Base-by-base conservation (phyloP, 306 rosid species). In the barrel medic (Medicago truncatula) region DNA sequence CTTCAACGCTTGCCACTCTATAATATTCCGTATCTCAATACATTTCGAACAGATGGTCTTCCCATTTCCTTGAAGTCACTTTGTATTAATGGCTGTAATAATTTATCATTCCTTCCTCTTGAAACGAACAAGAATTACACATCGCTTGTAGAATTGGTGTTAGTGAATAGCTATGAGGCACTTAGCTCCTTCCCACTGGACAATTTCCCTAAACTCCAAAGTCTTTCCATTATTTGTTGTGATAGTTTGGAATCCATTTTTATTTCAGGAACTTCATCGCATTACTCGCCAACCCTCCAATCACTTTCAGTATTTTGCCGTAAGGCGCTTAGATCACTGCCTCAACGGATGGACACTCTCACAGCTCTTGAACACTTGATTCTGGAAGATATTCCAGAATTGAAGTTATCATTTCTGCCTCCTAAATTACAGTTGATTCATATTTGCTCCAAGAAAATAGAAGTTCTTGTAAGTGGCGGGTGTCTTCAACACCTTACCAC, bases 181-280 rank as follows among this genome's bases (percentile, higher is more conserved):
- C 67, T 62, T 15, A 34, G 23, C 2, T 62, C 20, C 14, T 34
- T 61, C 4, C 43, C 67, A 31, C 8, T 61, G 21, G 67, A 61
- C 14, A 18, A 44, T 28, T 61, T 61, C 43, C 67, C 67, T 28
- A 17, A 5, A 18, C 68, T 62, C 14, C 46, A 15, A 36, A 0
- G 0, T 0, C 46, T 62, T 62, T 1, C 0, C 2, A 34, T 62
- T 62, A 0, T 0, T 0, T 0, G 2, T 3, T 62, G 46, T 34
- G n/a, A 7, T 1, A 36, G 12, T 15, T 9, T 62, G 13, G 68
- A 62, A 34, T 62, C 68, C 23, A 62, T 62, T 62, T 62, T 7
- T n/a, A 62, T 62, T 34, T 62, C 46, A 34, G 44, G n/a, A 62
- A 34, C 9, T 15, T 61, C 21, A 7, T 31, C 41, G 2, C 41